Percentiles rank a stretch among this genome's conserved stretches.
These are phyloP conservation scores for Colletotrichum karsti DNA, from an alignment of 2,329 filamentous ascomycete species.

Conservation along the genomic window DNA sequence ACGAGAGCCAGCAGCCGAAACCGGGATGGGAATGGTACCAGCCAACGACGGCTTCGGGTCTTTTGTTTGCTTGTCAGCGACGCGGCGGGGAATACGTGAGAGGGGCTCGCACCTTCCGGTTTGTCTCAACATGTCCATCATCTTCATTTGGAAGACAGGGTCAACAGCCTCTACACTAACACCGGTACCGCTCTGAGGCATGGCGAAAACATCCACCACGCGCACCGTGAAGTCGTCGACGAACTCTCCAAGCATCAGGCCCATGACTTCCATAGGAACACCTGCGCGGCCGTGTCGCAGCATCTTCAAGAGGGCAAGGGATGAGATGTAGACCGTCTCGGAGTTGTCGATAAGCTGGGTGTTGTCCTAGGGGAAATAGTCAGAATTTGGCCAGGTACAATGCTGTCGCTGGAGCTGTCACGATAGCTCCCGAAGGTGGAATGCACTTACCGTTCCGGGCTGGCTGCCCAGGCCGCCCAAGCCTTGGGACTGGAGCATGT, in stretches of 20 bases:
- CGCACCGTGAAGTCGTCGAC: slow-evolving; percentile 99
- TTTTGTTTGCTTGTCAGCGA: slow-evolving; percentile 44
- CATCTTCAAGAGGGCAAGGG: slow-evolving; percentile 97
- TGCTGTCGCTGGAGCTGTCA: neutral
- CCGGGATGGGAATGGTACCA: slow-evolving; percentile 99
- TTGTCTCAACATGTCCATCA: slow-evolving; percentile 99
- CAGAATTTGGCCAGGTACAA: neutral
- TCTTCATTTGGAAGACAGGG: slow-evolving; percentile 98
- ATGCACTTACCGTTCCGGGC: slow-evolving; percentile 66
- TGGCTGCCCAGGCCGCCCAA: slow-evolving; percentile 70
- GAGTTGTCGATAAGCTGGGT: slow-evolving; percentile 96
- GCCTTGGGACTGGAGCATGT: slow-evolving; percentile 82
- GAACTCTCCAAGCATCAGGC: slow-evolving; percentile 97
- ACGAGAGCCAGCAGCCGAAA: slow-evolving; percentile 98
- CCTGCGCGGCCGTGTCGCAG: slow-evolving; percentile 95
- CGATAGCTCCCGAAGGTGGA: slow-evolving; percentile 19
- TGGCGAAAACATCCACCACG: slow-evolving; percentile 98
- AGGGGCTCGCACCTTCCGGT: slow-evolving; percentile 79
- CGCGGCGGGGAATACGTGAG: neutral
- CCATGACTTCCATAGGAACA: slow-evolving; percentile 99
- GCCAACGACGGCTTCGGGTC: slow-evolving; percentile 95
- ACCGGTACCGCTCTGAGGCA: slow-evolving; percentile 98
- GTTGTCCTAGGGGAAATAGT: slow-evolving; percentile 72
- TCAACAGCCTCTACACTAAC: slow-evolving; percentile 99
- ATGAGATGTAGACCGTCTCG: slow-evolving; percentile 99